Base-by-base conservation (phyloP, 371 early-diverging fungal genomes). In the Mucor piriformis region DNA sequence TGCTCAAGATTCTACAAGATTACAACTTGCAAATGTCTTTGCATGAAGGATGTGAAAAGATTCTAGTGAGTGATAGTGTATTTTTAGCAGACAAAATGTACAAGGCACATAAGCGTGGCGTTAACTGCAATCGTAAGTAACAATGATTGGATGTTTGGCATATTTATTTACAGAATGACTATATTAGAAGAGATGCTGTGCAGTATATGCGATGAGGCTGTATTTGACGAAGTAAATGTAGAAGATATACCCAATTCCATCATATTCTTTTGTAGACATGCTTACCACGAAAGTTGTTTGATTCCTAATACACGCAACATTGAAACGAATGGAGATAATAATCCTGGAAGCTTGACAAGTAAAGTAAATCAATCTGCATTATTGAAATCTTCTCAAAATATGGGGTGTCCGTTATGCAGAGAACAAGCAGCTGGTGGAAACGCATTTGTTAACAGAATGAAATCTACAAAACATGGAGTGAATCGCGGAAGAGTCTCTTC, bases 1-100 rank as follows among this genome's bases (percentile, higher is more conserved):
- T 97, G 46, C 81, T 94, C 3, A 90, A 92, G 56, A 91, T 97
- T 42, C 73, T 96, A 61, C 88, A 91, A 48, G 97, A 96, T 65
- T 93, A 87, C 56, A 89, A 92, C 37, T 79, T 95, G n/a, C 96
- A 96, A 69, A 74, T 75, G 83, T 88, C 88, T 3, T 73, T 97
- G 35, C 86, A 92, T 32, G 86, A 92, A 66, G 96, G 95, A 0
- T 95, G 95, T 69, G 85, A 89, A 59, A 89, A 89, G 54, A 93
- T 97, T 44, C 67, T 95, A 34, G 85, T 89, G 10, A 87, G 85
- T 52, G 96, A 97, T 67, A 91, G 92, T 48, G 86, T 90, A 23
- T 84, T 86, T 35, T 76, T 94, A 50, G 85, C 92, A 5, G 86
- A 89, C 48, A 86, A 85, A 16, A 81, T 94, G 68, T 86, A 88